A percentile compares a stretch with the other conserved stretches of the same genome.
Evolutionary conservation across 495 filamentous ascomycete genomes (phyloP).

Genomic region (Neurospora cerealis): DNA sequence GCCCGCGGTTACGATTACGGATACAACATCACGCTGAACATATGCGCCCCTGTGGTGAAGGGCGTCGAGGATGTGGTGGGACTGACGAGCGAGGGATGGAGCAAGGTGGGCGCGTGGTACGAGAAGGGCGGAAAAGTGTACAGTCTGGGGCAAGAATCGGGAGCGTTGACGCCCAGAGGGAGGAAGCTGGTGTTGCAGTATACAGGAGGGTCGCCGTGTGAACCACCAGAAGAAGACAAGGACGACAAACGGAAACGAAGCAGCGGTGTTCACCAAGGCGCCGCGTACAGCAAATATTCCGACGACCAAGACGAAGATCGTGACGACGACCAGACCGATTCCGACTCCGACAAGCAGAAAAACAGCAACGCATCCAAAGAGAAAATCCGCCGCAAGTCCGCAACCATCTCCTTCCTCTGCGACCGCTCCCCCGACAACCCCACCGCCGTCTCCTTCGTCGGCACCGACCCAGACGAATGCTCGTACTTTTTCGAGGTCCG

Average conservation of each 20-base stretch:
- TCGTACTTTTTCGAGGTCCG: conserved; percentile 97
- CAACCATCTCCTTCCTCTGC: conserved; percentile 88
- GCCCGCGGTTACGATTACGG: conserved; percentile 76
- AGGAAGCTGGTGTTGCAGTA: conserved; percentile 90
- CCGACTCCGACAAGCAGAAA: neutral
- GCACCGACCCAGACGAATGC: conserved; percentile 74
- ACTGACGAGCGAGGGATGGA: conserved; percentile 52
- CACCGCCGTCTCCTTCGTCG: conserved; percentile 70
- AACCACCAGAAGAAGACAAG: conserved; percentile 24
- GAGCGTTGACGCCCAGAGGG: conserved; percentile 65
- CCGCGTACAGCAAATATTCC: conserved; percentile 26
- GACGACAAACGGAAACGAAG: conserved; percentile 12
- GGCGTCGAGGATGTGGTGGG: conserved; percentile 60
- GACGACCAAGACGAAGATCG: conserved; percentile 26
- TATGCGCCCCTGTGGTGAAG: conserved; percentile 82
- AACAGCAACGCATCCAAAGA: conserved; percentile 18
- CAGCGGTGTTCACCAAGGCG: conserved; percentile 22
- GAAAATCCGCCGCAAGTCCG: conserved; percentile 60
- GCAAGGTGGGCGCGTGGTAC: conserved; percentile 90
- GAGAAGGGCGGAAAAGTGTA: conserved; percentile 60
- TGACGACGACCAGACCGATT: neutral
- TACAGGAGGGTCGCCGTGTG: conserved; percentile 78
- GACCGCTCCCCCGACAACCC: conserved; percentile 57
- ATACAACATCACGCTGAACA: conserved; percentile 90
- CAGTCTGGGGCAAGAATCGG: conserved; percentile 68